These are phyloP conservation scores for Malus fusca DNA, from an alignment of 306 rosid genomes.

Conservation along the genomic window DNA sequence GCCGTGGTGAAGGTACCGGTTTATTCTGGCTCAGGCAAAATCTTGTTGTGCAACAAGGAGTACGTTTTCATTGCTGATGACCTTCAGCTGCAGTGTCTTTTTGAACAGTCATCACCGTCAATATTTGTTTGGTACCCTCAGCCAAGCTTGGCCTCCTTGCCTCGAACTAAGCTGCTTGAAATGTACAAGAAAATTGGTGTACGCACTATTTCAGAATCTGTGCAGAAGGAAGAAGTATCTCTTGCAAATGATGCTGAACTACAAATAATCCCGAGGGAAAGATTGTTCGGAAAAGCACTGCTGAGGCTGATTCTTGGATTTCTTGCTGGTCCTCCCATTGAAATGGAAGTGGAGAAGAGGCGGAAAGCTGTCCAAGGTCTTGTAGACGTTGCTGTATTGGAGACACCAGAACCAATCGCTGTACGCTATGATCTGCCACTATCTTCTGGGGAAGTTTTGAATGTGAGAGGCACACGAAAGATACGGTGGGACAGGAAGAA, in stretches of 20 bases:
- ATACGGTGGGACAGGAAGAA: slow-evolving; percentile 39
- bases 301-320: slow-evolving; percentile 57
- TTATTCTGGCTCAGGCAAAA: slow-evolving; percentile 19
- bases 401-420: slow-evolving; percentile 31
- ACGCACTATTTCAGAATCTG: slow-evolving; percentile 44
- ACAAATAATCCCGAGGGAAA: slow-evolving; percentile 14
- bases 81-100: slow-evolving; percentile 55
- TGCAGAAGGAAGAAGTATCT: slow-evolving; percentile 30
- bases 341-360: slow-evolving; percentile 48
- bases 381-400: slow-evolving; percentile 29
- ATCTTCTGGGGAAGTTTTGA: slow-evolving; percentile 25
- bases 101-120: slow-evolving; percentile 20
- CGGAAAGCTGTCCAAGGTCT: slow-evolving; percentile 45
- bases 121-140: slow-evolving; percentile 75
- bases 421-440: slow-evolving; percentile 36
- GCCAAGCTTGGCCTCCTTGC: slow-evolving; percentile 22
- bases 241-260: slow-evolving; percentile 3
- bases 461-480: slow-evolving; percentile 27
- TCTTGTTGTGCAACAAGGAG: slow-evolving; percentile 32
- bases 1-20: slow-evolving; percentile 48
- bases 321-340: slow-evolving; percentile 44
- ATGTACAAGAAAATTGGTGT: slow-evolving; percentile 52
- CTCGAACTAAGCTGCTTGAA: slow-evolving; percentile 32
- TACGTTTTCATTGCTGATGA: slow-evolving; percentile 61
- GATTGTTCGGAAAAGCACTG: slow-evolving; percentile 32